These are phyloP conservation scores for Eucalyptus dawsonii DNA, from an alignment of 345 rosid genomes.

Conservation along the genomic window DNA sequence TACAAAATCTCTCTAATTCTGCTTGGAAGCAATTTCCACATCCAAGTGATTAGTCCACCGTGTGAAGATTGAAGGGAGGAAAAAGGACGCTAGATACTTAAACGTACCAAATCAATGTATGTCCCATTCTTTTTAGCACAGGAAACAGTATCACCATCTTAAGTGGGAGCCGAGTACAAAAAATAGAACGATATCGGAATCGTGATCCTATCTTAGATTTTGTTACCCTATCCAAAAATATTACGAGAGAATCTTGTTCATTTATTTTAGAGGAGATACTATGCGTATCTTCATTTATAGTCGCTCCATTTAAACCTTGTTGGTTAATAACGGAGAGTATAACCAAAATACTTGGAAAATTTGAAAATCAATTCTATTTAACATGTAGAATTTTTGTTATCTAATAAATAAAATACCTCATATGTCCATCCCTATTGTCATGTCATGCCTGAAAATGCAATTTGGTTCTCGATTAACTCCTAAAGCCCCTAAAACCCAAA, in stretches of 20 bases:
- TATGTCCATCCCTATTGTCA: neutral
- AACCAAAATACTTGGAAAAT: too few relatives aligned
- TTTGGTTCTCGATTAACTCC: neutral
- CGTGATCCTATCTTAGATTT: neutral
- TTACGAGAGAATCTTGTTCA: neutral
- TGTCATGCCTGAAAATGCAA: neutral
- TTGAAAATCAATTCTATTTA: neutral
- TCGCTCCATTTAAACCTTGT: neutral
- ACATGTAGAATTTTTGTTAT: neutral
- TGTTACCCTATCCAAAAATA: neutral
- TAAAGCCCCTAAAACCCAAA: neutral
- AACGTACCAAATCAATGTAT: neutral
- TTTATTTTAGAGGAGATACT: neutral
- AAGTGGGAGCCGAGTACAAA: neutral
- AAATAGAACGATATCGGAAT: neutral
- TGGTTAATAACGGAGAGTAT: rapidly evolving
- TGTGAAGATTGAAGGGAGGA: neutral
- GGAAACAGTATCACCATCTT: neutral
- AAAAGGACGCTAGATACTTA: neutral
- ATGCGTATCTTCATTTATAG: neutral
- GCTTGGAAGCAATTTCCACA: neutral
- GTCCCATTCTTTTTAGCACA: neutral
- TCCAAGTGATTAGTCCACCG: neutral
- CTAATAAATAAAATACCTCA: neutral
- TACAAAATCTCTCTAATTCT: neutral